Evolutionary conservation across 495 filamentous ascomycete genomes (phyloP), one percentile per base, ranked within the genome.

Genomic region (Talaromyces wortmannii): DNA sequence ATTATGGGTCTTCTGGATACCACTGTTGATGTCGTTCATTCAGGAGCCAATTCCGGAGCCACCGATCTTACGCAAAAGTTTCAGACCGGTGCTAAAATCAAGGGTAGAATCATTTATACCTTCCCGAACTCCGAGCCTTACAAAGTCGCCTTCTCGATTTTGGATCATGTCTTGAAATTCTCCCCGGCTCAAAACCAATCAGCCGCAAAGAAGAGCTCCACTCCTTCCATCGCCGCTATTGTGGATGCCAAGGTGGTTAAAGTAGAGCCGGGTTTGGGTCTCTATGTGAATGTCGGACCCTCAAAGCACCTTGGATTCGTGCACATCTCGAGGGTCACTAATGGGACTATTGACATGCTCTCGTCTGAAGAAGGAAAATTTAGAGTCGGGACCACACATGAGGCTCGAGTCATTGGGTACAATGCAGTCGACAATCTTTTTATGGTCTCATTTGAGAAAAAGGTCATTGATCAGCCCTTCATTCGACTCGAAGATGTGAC

Each of bases 1-100:
- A 79, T 97, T 31, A 95, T 97, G 87, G 94, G 94, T 7, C 80
- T 88, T 68, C 67, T 98, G 51, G 88, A 96, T 70, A 85, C 88
- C 10, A 96, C 91, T 11, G 89, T 90, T 6, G 94, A 98, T 66
- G 63, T 94, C 18, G 81, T 96, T 23, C 94, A 98, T 62, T 92
- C 89, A 13, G 89, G 90, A 33, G 77, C 73, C 49, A 83, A 81
- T 48, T 82, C 83, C 12, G 83, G 59, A 23, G 79, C 78, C 50
- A 74, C 83, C 46, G 84, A 89, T 56, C 63, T 95, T 44, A 81
- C 80, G 56, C 84, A 84, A 17, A 87, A 87, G 66, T 76, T 85
- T 86, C 74, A 90, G 84, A 73, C 70, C 80, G 92, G 92, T 53
- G 83, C 83, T 32, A 96, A 95, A 66, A 75, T 91, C 55, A 92